Base-by-base conservation (phyloP, 163 green algal genomes). In the Prototheca cutis region DNA sequence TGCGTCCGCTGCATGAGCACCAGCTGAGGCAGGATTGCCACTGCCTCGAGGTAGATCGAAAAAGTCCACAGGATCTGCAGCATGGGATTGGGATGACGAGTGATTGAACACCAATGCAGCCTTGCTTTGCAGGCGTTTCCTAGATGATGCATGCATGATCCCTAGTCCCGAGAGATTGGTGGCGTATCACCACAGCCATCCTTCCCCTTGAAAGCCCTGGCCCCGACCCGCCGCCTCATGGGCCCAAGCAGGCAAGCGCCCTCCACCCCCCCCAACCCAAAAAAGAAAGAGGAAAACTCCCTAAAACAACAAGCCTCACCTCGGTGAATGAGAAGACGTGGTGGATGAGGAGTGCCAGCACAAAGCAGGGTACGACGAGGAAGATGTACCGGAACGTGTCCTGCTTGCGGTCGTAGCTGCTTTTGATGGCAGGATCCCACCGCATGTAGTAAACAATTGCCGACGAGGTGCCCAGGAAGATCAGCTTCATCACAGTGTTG, bases 401-500 rank as follows among this genome's bases (percentile, higher is more conserved):
- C 59, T 95, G 87, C 7, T 95, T 84, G 49, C 77, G 85, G 80
- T 99, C 93, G 59, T 99, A 98, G 1, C 90, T 97, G 32, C 85
- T 73, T 48, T 74, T 77, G 33, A 99, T 65, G 8, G 74, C 70
- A 33, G 36, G 58, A 67, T 98, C 82, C 36, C 76, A 84, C 3
- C 84, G 74, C 84, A 99, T 98, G 68, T 86, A 89, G 55, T 91
- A 97, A 4, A 98, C 67, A 40, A 98, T 97, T 23, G 75, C 76
- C 40, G 81, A 79, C 1, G 87, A 86, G 5, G 82, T 84, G 4
- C n/a, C 67, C 19, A 99, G 67, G 71, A 96, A 99, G 3, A 97
- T 82, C 2, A 99, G 27, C 71, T 99, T 99, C 92, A 99, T 98
- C 23, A 92, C 48, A 2, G 89, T 90, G 80, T 99, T 99, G 80